Base-by-base conservation (phyloP, 1,284 basidiomycete species). In the Amylostereum areolatum region DNA sequence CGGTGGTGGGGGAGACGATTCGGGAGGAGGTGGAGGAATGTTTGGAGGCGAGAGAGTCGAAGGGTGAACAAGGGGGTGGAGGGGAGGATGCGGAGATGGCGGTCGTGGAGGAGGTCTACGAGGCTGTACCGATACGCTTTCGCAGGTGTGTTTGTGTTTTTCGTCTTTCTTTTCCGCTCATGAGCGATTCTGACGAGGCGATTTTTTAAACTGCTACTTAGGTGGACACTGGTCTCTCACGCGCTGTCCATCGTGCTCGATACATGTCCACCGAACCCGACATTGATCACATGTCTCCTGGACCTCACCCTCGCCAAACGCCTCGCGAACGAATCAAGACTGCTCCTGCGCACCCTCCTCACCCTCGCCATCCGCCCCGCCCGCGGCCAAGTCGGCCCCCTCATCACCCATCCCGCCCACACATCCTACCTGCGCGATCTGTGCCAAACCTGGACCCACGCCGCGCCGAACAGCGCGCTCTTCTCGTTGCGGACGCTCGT, bases 191-290 rank as follows among this genome's bases (percentile, higher is more conserved):
- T 47, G 18, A 18, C 34, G n/a, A n/a, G n/a, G 37, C 6, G 12
- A 7, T 31, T 10, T 25, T 30, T 40, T 32, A 29, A 30, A 18
- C 18, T 18, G 18, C 18, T 44, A 7, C n/a, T 2, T 46, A 82
- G 79, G 45, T 72, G 65, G 55, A 66, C 74, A 12, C 52, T 82
- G 25, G 55, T 74, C 3, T 71, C 79, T 0, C 78, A 83, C 55
- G 75, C 78, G 3, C 60, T 81, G 5, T 66, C 65, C 25, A 58
- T 79, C 40, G 66, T 80, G 25, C 59, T 82, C 28, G 62, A 62
- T 28, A 63, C 62, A 4, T 79, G 75, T 51, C 64, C 69, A 4
- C 70, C 64, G 43, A 64, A 78, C 53, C 68, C 74, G 29, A 73
- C 73, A 8, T 67, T 83, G 10, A 57, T 79, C 29, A 66, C 58